phyloP scores from a whole-genome alignment of 2,329 filamentous ascomycete species.

The Aspergillus ruber region DNA sequence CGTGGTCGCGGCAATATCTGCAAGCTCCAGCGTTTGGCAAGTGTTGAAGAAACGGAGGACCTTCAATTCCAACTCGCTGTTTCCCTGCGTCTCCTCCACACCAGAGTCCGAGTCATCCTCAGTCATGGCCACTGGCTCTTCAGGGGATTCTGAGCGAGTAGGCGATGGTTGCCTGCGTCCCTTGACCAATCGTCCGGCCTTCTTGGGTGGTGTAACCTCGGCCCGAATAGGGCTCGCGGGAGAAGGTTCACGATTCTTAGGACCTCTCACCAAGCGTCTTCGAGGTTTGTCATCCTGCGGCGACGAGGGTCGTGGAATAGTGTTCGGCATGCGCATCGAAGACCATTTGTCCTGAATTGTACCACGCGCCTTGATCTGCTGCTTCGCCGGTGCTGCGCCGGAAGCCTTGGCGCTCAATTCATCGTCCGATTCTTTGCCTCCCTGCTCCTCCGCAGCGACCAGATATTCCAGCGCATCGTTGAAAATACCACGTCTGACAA shows the following conservation, averaged over 20 bases:
- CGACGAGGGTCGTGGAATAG: slow-evolving; percentile 12
- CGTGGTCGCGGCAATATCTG: slow-evolving; percentile 72
- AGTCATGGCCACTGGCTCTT: slow-evolving; percentile 36
- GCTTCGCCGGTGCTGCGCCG: slow-evolving; percentile 36
- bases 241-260: slow-evolving; percentile 24
- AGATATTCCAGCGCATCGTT: slow-evolving; percentile 50
- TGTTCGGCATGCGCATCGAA: slow-evolving; percentile 36
- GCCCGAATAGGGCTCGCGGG: slow-evolving; percentile 15
- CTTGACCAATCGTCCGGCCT: slow-evolving; percentile 41
- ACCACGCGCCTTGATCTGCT: slow-evolving; percentile 49
- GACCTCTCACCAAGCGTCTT: slow-evolving; percentile 34
- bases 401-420: slow-evolving; percentile 26
- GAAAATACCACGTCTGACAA: slow-evolving; percentile 46
- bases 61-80: slow-evolving; percentile 40
- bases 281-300: slow-evolving; percentile 22
- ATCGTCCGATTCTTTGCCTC: slow-evolving; percentile 31
- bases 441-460: slow-evolving; percentile 32
- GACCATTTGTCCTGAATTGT: slow-evolving; percentile 56
- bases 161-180: slow-evolving; percentile 38
- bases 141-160: slow-evolving; percentile 28
- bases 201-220: slow-evolving; percentile 21
- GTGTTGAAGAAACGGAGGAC: slow-evolving; percentile 79
- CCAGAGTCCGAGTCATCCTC: slow-evolving; percentile 42
- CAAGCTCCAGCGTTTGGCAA: slow-evolving; percentile 67
- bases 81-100: slow-evolving; percentile 33